A percentile compares a stretch with the other conserved stretches of the same genome.
These are phyloP conservation scores for Phlebiopsis gigantea DNA, from an alignment of 768 basidiomycete species.

Conservation along the genomic window DNA sequence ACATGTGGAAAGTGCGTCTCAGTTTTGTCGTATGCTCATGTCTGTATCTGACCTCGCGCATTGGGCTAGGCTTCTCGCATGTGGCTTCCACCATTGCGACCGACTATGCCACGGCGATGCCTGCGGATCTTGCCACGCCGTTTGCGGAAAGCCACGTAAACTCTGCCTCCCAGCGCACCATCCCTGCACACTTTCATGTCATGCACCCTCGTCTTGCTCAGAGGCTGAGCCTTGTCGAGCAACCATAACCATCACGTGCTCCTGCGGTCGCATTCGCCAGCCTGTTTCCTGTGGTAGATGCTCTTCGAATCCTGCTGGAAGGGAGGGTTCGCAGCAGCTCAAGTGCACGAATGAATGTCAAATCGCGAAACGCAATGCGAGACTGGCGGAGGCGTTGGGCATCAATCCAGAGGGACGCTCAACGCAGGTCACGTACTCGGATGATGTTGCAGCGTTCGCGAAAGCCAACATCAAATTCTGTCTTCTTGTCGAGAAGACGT, in stretches of 20 bases:
- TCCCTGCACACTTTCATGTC: constrained; percentile 74
- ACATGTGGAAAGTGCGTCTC: constrained; percentile 66
- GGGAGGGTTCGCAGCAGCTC: constrained; percentile 36
- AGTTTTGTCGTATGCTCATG: neutral
- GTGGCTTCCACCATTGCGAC: constrained; percentile 89
- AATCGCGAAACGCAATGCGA: constrained; percentile 80
- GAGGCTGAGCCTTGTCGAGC: constrained; percentile 75
- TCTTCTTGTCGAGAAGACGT: constrained; percentile 69
- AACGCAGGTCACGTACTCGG: constrained; percentile 45
- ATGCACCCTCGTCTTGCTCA: constrained; percentile 82
- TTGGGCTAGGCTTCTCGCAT: constrained; percentile 54
- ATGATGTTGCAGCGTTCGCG: constrained; percentile 60
- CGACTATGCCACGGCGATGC: constrained; percentile 75
- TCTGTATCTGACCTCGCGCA: neutral
- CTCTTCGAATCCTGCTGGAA: constrained; percentile 38
- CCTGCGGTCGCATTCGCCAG: constrained; percentile 80
- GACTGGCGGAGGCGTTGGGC: constrained; percentile 87
- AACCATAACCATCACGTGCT: constrained; percentile 63
- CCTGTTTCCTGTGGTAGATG: constrained; percentile 66
- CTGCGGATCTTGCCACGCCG: constrained; percentile 71
- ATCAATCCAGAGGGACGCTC: constrained; percentile 48
- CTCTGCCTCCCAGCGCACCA: constrained; percentile 72
- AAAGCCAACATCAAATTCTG: constrained; percentile 63
- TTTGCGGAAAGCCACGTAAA: constrained; percentile 84
- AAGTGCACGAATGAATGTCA: constrained; percentile 84